Conservation (phyloP, 306 rosid genomes). For the Senna siamea region DNA sequence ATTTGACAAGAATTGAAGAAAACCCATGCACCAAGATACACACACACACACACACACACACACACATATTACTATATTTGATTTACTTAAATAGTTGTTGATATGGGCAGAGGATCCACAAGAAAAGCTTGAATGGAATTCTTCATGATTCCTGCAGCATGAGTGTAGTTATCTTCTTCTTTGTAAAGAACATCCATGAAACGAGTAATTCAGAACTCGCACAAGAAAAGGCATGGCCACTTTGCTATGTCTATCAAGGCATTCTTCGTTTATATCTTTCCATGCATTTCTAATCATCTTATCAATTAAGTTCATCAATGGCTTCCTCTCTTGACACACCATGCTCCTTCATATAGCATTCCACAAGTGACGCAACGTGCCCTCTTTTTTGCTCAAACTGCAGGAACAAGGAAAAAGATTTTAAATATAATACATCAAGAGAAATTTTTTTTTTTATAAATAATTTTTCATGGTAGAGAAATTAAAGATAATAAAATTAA, state of each 20-base stretch:
- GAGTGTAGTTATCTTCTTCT: conserved; percentile 20
- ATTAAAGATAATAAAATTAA: no score
- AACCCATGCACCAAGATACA: no score
- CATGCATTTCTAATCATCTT: neutral
- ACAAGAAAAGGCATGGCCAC: neutral
- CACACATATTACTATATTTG: no score
- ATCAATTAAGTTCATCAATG: neutral
- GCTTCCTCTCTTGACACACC: conserved; percentile 32
- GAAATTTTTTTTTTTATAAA: no score
- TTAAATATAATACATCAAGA: no score
- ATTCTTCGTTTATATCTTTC: conserved; percentile 11
- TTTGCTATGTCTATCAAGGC: neutral
- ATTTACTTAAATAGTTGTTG: no score
- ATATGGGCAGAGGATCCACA: neutral
- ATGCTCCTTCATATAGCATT: conserved; percentile 35
- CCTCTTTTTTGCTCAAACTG: conserved; percentile 31
- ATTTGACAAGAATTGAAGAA: no score
- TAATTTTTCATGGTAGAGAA: no score
- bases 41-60: no score
- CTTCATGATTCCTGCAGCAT: conserved; percentile 12
- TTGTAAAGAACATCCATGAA: conserved; percentile 2
- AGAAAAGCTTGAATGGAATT: neutral
- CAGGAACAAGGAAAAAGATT: no score
- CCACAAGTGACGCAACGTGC: neutral
- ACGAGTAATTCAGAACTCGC: neutral